Evolutionary conservation across 139 green algal genomes (phyloP).

Genomic region (Chlorella sp.): DNA sequence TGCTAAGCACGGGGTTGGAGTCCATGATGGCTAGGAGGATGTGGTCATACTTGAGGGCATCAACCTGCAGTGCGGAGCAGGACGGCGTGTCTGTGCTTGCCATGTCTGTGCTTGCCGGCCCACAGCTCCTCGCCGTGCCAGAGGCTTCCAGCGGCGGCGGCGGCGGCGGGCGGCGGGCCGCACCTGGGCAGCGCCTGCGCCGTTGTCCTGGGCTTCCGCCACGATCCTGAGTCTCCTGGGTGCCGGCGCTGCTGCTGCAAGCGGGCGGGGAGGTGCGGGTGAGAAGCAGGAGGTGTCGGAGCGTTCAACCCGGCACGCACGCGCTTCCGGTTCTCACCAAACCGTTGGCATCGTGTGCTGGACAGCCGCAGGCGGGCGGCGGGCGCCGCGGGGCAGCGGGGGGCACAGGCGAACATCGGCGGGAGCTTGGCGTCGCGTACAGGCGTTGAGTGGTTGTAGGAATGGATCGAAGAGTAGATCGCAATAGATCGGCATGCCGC

Average conservation of each 20-base stretch:
- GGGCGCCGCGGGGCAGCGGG: background rate
- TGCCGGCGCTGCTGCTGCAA: background rate
- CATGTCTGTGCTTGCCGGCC: too few relatives aligned
- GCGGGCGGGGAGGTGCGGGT: background rate
- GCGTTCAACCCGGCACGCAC: background rate
- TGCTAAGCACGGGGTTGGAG: conserved; percentile 27
- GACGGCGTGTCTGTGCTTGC: too few relatives aligned
- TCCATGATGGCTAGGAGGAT: conserved; percentile 47
- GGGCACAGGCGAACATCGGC: background rate
- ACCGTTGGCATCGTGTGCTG: background rate
- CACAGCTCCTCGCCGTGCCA: too few relatives aligned
- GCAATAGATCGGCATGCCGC: too few relatives aligned
- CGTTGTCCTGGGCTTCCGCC: background rate
- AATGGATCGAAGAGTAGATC: too few relatives aligned
- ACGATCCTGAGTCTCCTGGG: background rate
- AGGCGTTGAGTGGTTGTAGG: too few relatives aligned
- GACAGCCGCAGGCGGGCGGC: background rate
- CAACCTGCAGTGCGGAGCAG: background rate
- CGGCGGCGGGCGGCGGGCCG: background rate
- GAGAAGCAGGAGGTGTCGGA: background rate
- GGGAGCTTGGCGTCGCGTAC: too few relatives aligned
- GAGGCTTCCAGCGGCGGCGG: background rate
- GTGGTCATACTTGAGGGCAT: conserved; percentile 30
- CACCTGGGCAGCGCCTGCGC: background rate
- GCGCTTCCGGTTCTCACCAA: background rate